Evolutionary conservation across 371 early-diverging fungal species (phyloP).

Genomic region (Mucor piriformis): DNA sequence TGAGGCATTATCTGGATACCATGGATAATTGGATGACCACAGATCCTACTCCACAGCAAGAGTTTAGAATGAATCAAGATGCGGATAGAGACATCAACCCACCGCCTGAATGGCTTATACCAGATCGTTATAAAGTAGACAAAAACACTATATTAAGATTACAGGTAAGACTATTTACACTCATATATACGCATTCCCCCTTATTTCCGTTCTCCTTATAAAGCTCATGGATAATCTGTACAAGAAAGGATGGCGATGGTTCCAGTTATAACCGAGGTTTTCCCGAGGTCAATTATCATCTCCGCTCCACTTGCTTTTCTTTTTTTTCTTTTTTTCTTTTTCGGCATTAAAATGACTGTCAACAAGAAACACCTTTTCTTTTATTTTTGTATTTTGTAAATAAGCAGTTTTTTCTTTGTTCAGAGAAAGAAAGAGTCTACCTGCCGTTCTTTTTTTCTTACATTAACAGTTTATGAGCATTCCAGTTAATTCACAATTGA

Average conservation of each 20-base stretch:
- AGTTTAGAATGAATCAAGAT: slow-evolving; percentile 20
- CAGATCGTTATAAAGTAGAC: slow-evolving; percentile 45
- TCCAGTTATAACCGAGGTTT: slow-evolving; percentile 16
- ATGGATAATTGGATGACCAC: slow-evolving; percentile 37
- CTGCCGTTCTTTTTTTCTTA: background rate
- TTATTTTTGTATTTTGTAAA: background rate
- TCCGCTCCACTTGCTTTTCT: background rate
- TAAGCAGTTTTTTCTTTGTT: background rate
- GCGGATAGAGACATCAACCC: background rate
- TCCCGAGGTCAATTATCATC: background rate
- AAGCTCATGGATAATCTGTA: slow-evolving; percentile 40
- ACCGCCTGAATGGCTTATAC: slow-evolving; percentile 53
- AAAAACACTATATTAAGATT: slow-evolving; percentile 38
- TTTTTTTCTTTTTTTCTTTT: slow-evolving; percentile 1
- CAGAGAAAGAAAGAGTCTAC: slow-evolving; percentile 1
- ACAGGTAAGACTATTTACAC: slow-evolving; percentile 23
- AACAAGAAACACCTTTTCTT: background rate
- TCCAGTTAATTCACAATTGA: slow-evolving; percentile 18
- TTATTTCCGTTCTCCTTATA: background rate
- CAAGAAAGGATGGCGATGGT: slow-evolving; percentile 45
- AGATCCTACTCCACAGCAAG: slow-evolving; percentile 42
- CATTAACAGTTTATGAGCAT: slow-evolving; percentile 9
- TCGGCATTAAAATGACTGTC: background rate
- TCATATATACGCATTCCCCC: too few species aligned
- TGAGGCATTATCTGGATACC: slow-evolving; percentile 41